phyloP scores from a whole-genome alignment of 2,329 filamentous ascomycete genomes.

The Mariannaea elegans region DNA sequence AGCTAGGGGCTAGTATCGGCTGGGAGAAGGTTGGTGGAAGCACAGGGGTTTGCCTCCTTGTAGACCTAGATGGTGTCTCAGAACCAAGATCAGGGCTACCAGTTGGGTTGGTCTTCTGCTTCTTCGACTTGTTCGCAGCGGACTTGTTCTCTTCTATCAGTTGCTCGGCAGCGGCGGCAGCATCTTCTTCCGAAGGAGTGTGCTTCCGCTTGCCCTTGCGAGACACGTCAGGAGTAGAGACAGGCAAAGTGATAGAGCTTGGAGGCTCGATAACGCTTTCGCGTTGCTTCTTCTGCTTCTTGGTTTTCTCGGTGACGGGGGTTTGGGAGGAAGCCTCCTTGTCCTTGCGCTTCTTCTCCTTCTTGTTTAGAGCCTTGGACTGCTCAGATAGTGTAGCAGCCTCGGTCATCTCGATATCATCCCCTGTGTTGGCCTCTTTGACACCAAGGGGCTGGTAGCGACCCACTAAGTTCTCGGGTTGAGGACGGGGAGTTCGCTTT shows the following conservation, averaged over 20 bases:
- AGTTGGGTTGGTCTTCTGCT: constrained; percentile 47
- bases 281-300: constrained; percentile 44
- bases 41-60: constrained; percentile 46
- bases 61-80: constrained; percentile 34
- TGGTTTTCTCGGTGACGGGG: constrained; percentile 39
- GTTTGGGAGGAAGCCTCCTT: constrained; percentile 29
- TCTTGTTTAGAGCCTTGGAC: constrained; percentile 39
- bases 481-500: constrained; percentile 64
- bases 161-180: constrained; percentile 46
- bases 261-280: constrained; percentile 15
- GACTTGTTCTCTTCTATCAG: constrained; percentile 46
- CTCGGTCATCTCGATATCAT: constrained; percentile 56
- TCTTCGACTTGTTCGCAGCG: constrained; percentile 53
- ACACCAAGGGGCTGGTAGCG: constrained; percentile 74
- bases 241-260: constrained; percentile 27
- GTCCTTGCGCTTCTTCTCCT: constrained; percentile 46
- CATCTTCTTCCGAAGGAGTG: constrained; percentile 49
- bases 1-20: constrained; percentile 35
- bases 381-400: constrained; percentile 43
- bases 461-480: constrained; percentile 73
- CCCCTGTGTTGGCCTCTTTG: constrained; percentile 52
- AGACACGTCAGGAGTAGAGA: constrained; percentile 33
- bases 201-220: constrained; percentile 51
- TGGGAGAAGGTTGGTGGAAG: constrained; percentile 44
- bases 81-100: constrained; percentile 49